Percentiles rank a stretch among this genome's conserved stretches.
These are phyloP conservation scores for Verbascum thapsus DNA, from an alignment of 257 asterid species.

Conservation along the genomic window DNA sequence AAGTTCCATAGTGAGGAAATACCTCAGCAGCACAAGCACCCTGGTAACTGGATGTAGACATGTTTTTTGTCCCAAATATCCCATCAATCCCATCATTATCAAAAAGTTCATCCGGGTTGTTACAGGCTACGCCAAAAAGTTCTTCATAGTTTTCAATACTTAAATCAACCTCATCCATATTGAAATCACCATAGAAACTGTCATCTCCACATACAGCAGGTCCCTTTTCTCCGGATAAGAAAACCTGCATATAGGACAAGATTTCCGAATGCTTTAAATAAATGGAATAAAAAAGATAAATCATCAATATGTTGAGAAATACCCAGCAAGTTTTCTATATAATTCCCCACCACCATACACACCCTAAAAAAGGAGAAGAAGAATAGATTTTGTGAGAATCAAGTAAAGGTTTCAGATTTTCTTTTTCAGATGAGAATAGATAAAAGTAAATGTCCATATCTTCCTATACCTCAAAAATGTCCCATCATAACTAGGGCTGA, in stretches of 20 bases:
- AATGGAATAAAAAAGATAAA: too few species aligned
- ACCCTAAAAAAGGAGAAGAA: neutral
- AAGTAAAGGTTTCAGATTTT: neutral
- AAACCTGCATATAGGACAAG: slow-evolving; percentile 37
- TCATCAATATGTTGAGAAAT: too few species aligned
- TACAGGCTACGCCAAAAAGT: slow-evolving; percentile 46
- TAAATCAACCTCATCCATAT: slow-evolving; percentile 58
- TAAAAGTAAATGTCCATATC: neutral
- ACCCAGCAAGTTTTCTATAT: too few species aligned
- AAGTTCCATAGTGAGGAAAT: slow-evolving; percentile 11
- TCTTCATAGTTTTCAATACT: slow-evolving; percentile 59
- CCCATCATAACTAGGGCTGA: neutral
- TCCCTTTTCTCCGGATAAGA: slow-evolving; percentile 40
- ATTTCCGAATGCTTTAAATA: neutral
- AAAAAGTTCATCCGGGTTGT: slow-evolving; percentile 51
- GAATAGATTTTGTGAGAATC: neutral
- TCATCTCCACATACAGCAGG: slow-evolving; percentile 41
- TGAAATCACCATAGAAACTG: slow-evolving; percentile 44
- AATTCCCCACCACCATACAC: too few species aligned
- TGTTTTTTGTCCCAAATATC: slow-evolving; percentile 48
- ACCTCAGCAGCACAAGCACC: slow-evolving; percentile 54
- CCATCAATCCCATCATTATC: slow-evolving; percentile 45
- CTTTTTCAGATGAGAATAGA: slow-evolving; percentile 1
- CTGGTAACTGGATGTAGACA: slow-evolving; percentile 46
- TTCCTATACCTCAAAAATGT: slow-evolving; percentile 1